A percentile compares a stretch with the other conserved stretches of the same genome.
These are phyloP conservation scores for Diplodia corticola DNA, from an alignment of 2,329 filamentous ascomycete genomes.

Conservation along the genomic window DNA sequence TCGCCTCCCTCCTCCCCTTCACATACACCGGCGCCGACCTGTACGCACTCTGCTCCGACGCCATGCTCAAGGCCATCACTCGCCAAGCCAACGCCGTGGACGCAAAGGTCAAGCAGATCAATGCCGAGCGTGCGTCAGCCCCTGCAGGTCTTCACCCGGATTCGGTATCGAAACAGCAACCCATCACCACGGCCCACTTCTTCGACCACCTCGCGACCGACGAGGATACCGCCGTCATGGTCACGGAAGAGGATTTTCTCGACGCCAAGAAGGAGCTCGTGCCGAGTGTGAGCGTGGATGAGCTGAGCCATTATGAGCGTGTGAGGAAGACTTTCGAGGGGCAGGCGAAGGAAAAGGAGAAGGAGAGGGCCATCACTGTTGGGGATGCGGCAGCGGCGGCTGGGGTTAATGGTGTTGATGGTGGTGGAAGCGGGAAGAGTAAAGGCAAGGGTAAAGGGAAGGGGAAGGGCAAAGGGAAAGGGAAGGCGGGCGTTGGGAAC, in stretches of 20 bases:
- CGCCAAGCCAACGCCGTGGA: conserved; percentile 84
- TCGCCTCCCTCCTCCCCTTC: conserved; percentile 80
- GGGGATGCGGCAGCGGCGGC: neutral
- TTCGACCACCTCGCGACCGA: conserved; percentile 88
- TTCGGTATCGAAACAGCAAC: no score
- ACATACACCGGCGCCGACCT: conserved; percentile 98
- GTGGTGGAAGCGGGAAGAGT: neutral
- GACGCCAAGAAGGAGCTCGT: conserved; percentile 81
- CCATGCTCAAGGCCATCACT: conserved; percentile 98
- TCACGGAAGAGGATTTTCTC: conserved; percentile 85
- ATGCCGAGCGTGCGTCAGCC: conserved; percentile 42
- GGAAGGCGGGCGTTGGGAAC: conserved; percentile 30
- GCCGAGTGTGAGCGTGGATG: conserved; percentile 89
- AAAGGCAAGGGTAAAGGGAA: neutral
- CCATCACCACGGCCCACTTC: conserved; percentile 85
- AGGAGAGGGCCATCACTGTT: conserved; percentile 36
- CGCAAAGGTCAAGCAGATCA: conserved; percentile 72
- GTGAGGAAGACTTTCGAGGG: conserved; percentile 84
- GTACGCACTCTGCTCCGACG: conserved; percentile 94
- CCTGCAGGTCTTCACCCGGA: no score
- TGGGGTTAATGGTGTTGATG: neutral
- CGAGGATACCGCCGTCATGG: conserved; percentile 82
- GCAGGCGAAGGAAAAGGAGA: conserved; percentile 49
- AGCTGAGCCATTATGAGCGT: conserved; percentile 85
- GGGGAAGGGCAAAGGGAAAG: conserved; percentile 31